phyloP scores from a whole-genome alignment of 2,329 filamentous ascomycete species.

The Colletotrichum sp. region DNA sequence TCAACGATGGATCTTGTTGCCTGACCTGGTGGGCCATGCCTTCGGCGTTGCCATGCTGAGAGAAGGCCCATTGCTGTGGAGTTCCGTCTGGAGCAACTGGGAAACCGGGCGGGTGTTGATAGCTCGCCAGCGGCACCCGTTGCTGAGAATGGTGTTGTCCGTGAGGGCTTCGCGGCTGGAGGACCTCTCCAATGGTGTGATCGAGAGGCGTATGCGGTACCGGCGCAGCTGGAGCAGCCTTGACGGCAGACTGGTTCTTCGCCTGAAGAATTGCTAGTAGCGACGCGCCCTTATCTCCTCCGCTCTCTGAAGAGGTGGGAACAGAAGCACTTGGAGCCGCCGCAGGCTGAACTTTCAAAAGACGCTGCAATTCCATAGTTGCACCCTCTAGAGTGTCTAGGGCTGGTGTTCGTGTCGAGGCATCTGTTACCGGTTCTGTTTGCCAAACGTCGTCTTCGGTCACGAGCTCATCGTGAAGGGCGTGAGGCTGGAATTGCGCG shows the following conservation, averaged over 20 bases:
- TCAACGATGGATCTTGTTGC: background rate
- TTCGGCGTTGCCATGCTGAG: background rate
- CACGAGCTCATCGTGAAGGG: constrained; percentile 59
- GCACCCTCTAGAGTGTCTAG: constrained; percentile 56
- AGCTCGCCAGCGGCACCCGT: constrained; percentile 1
- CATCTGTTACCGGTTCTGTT: constrained; percentile 35
- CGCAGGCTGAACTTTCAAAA: constrained; percentile 61
- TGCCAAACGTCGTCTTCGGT: constrained; percentile 68
- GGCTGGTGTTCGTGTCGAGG: constrained; percentile 37
- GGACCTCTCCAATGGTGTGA: constrained; percentile 51
- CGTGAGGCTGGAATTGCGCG: constrained; percentile 45
- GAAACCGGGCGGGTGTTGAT: constrained; percentile 37
- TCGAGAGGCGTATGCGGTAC: constrained; percentile 60
- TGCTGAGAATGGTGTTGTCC: constrained; percentile 42
- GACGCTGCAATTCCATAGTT: constrained; percentile 56
- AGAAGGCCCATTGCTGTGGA: constrained; percentile 12
- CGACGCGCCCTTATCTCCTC: constrained; percentile 53
- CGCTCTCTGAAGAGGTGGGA: constrained; percentile 24
- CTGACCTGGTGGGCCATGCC: background rate
- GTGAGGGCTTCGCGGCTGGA: constrained; percentile 63
- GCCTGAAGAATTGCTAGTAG: constrained; percentile 59
- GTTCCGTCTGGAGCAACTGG: constrained; percentile 20
- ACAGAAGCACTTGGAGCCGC: constrained; percentile 54
- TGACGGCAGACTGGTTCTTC: constrained; percentile 25
- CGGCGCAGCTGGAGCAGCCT: constrained; percentile 25